Evolutionary conservation across 2,329 filamentous ascomycete species (phyloP).

Genomic region (Xylariaceae sp.): DNA sequence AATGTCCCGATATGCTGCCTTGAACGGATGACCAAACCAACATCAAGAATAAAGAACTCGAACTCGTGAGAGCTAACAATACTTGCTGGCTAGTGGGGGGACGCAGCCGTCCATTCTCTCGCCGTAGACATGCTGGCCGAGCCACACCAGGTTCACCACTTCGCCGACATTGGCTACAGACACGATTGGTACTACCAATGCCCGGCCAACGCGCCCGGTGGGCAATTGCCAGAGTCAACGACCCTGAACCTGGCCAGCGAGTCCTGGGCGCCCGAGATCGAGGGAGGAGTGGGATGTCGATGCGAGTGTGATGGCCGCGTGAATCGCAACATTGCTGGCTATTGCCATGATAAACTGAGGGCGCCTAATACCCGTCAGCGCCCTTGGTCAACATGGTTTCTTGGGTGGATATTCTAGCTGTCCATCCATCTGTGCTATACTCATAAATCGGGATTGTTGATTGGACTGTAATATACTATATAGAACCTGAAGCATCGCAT

Average conservation of each 20-base stretch:
- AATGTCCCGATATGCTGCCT: neutral
- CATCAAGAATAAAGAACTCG: neutral
- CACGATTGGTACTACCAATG: constrained; percentile 38
- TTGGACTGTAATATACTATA: neutral
- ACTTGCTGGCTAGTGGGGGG: constrained; percentile 38
- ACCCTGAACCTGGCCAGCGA: constrained; percentile 29
- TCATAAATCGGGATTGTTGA: neutral
- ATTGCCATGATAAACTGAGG: constrained; percentile 38
- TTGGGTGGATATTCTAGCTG: constrained; percentile 24
- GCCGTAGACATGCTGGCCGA: constrained; percentile 41
- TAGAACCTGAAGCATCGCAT: constrained; percentile 9
- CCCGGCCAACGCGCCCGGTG: constrained; percentile 37
- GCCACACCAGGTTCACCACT: constrained; percentile 42
- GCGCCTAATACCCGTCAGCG: constrained; percentile 34
- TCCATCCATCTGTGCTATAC: too few relatives aligned
- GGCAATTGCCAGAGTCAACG: constrained; percentile 35
- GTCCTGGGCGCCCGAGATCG: constrained; percentile 31
- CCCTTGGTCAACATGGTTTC: constrained; percentile 35
- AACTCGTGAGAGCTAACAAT: constrained; percentile 5
- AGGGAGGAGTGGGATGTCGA: constrained; percentile 41
- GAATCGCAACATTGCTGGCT: constrained; percentile 34
- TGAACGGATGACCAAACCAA: neutral
- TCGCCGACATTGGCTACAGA: constrained; percentile 42
- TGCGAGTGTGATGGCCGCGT: constrained; percentile 39
- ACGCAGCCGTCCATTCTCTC: constrained; percentile 42